Conservation (phyloP, 1,284 basidiomycete genomes). For the Apiotrichum montevideense region DNA sequence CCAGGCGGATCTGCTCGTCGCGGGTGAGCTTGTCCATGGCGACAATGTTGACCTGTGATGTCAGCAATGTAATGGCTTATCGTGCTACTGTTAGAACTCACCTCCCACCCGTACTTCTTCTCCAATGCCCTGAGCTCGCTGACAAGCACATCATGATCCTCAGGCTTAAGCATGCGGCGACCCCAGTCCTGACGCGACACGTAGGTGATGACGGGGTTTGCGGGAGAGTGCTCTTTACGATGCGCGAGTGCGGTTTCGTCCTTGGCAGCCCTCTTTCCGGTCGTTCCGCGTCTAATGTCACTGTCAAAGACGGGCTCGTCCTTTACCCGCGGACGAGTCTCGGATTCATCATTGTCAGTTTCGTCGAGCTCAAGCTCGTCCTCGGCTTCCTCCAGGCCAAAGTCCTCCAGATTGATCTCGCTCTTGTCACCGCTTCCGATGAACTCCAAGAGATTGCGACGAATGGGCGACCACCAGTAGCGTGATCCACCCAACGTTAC, state of each 20-base stretch:
- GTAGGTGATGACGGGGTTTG: slow-evolving; percentile 69
- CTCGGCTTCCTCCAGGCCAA: slow-evolving; percentile 30
- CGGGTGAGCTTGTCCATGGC: slow-evolving; percentile 71
- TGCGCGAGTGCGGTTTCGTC: background rate
- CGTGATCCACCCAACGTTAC: slow-evolving; percentile 65
- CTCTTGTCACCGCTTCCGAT: slow-evolving; percentile 49
- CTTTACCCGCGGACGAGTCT: background rate
- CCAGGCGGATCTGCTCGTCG: slow-evolving; percentile 67
- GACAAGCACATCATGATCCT: slow-evolving; percentile 48
- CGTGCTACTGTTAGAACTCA: slow-evolving; percentile 58
- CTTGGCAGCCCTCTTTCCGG: slow-evolving; percentile 48
- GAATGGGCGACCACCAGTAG: slow-evolving; percentile 73
- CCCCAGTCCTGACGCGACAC: slow-evolving; percentile 79
- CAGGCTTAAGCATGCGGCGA: slow-evolving; percentile 53
- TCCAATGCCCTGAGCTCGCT: slow-evolving; percentile 54
- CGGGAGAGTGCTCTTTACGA: slow-evolving; percentile 16
- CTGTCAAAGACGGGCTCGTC: slow-evolving; percentile 6
- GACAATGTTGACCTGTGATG: slow-evolving; percentile 59
- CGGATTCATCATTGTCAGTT: background rate
- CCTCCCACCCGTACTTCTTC: slow-evolving; percentile 69
- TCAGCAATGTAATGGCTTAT: slow-evolving; percentile 56
- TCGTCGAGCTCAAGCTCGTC: background rate
- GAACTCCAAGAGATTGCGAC: slow-evolving; percentile 65
- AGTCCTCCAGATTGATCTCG: slow-evolving; percentile 32
- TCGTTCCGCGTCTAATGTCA: slow-evolving; percentile 58